A percentile compares a stretch with the other conserved stretches of the same genome.
Evolutionary conservation across 441 rosid species (phyloP).

Genomic region (Gossypium trilobum): DNA sequence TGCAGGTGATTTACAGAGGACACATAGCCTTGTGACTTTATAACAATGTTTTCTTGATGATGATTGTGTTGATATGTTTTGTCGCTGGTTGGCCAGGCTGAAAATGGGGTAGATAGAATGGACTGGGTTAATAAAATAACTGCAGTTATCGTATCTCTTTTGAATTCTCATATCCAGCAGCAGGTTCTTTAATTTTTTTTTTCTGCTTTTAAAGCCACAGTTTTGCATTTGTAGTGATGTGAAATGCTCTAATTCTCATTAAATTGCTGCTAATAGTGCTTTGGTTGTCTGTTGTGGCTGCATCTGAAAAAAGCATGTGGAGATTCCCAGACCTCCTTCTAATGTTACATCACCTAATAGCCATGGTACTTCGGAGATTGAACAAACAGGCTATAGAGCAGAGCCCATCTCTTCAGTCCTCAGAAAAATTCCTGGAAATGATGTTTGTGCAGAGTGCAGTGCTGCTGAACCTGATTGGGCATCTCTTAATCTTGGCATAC

Average conservation of each 20-base stretch:
- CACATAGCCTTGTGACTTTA: background rate
- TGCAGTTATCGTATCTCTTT: conserved; percentile 64
- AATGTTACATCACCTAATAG: conserved; percentile 26
- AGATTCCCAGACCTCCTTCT: conserved; percentile 25
- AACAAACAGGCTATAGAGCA: conserved; percentile 21
- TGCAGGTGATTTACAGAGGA: conserved; percentile 50
- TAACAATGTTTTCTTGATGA: background rate
- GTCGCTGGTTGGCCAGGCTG: conserved; percentile 49
- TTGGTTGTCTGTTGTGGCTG: conserved; percentile 38
- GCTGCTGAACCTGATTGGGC: conserved; percentile 88
- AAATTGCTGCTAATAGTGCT: conserved; percentile 24
- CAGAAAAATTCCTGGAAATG: conserved; percentile 71
- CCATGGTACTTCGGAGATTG: conserved; percentile 23
- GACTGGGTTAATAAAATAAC: conserved; percentile 83
- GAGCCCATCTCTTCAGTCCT: conserved; percentile 45
- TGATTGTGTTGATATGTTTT: conserved; percentile 10
- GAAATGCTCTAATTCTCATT: background rate
- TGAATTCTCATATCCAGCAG: conserved; percentile 56
- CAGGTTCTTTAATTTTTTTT: conserved; percentile 38
- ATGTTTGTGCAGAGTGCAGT: conserved; percentile 81
- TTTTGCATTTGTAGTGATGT: background rate
- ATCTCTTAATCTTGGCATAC: conserved; percentile 78
- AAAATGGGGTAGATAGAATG: conserved; percentile 78
- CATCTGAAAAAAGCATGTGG: conserved; percentile 23
- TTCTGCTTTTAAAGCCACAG: background rate